Base-by-base conservation (phyloP, 352 stramenopile species). In the Phytopythium vexans region DNA sequence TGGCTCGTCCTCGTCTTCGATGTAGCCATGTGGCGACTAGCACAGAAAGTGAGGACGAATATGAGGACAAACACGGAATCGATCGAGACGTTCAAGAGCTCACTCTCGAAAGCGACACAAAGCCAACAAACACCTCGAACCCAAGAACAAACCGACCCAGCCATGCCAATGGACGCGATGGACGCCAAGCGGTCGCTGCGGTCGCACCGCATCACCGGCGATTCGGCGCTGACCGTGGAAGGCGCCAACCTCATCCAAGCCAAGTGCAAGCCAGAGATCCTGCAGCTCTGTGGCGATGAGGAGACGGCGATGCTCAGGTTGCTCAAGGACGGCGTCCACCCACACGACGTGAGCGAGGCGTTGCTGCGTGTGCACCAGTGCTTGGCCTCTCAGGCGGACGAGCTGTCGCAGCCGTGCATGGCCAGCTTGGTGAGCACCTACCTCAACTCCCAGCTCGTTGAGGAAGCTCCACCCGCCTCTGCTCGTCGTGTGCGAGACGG, bases 241-340 rank as follows among this genome's bases (percentile, higher is more conserved):
- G 21, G 21, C 21, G 21, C 21, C 21, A 27, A 27, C 21, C 21
- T 27, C 21, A 10, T 52, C 35, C 46, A 52, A 42, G 46, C 34
- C 8, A 35, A 34, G 35, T 52, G 46, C 46, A 21, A 8, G 35
- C 21, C 33, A 5, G 46, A 52, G 46, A 52, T 52, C 35, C n/a
- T 6, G 8, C 37, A 41, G 33, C 42, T 34, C 34, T 52, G 35
- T 35, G 27, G n/a, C 1, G 35, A 52, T 6, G 46, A 52, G 15
- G 46, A 35, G 34, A 8, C 8, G 8, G 46, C 46, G 8, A 31
- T 52, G 33, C 32, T 36, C 21, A 27, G 21, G 3, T 12, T 52
- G 33, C 34, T 43, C n/a, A 32, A 35, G 15, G 34, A 7, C 2
- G 34, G 16, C 1, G 35, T 35, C 1, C 34, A 16, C 11, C 8